Evolutionary conservation across 345 rosid species (phyloP).

Genomic region (Aegle marmelos): DNA sequence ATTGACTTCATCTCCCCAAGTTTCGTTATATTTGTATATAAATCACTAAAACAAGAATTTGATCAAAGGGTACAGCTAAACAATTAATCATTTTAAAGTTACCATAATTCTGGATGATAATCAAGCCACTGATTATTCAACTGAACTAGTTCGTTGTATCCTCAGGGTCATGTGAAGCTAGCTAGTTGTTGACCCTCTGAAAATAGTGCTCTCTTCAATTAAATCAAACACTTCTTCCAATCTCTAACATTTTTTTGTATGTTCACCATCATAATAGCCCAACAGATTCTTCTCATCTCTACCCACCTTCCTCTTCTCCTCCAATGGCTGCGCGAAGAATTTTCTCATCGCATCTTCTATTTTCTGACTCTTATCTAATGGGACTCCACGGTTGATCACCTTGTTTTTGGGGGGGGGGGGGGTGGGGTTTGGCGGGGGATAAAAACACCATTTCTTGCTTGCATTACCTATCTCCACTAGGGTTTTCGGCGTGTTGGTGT

Average conservation of each 20-base stretch:
- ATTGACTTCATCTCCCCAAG: too few relatives aligned
- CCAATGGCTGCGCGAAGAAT: conserved; percentile 29
- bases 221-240: conserved; percentile 45
- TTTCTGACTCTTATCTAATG: conserved; percentile 11
- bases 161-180: neutral
- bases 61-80: too few relatives aligned
- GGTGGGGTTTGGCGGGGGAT: too few relatives aligned
- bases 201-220: neutral
- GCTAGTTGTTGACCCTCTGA: too few relatives aligned
- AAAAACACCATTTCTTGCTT: conserved; percentile 29
- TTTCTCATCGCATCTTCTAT: conserved; percentile 18
- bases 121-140: conserved; percentile 6
- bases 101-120: conserved; percentile 16
- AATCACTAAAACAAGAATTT: too few relatives aligned
- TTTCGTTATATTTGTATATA: too few relatives aligned
- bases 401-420: too few relatives aligned
- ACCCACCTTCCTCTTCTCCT: conserved; percentile 34
- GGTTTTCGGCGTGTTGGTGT: conserved; percentile 5
- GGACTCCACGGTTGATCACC: conserved; percentile 45
- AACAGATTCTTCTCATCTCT: conserved; percentile 18
- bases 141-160: conserved; percentile 16
- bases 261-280: conserved; percentile 39
- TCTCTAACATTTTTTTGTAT: conserved; percentile 50
- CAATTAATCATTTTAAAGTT: too few relatives aligned
- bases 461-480: conserved; percentile 24